Percentiles rank a stretch among this genome's conserved stretches.
Evolutionary conservation across 148 eudicot genomes (phyloP).

Genomic region (Silene conica): DNA sequence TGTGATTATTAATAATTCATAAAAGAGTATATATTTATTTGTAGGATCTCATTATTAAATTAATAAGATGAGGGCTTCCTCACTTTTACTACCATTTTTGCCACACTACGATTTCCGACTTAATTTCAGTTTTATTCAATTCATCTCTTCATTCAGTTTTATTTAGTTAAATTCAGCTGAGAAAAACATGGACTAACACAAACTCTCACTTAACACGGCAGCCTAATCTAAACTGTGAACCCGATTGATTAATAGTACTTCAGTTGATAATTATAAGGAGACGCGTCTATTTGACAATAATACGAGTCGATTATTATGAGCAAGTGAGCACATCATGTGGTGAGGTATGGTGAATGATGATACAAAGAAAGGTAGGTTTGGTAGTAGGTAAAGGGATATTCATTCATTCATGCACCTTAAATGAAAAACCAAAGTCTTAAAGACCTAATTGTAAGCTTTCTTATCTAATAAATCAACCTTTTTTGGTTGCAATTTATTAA

Average conservation of each 20-base stretch:
- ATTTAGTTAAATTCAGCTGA: too few relatives aligned
- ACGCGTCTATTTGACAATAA: neutral
- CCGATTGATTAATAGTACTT: neutral
- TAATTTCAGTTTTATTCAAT: too few relatives aligned
- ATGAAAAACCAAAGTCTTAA: neutral
- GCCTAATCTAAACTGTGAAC: neutral
- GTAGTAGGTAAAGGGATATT: constrained; percentile 25
- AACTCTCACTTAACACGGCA: too few relatives aligned
- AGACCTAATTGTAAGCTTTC: neutral
- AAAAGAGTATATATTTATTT: constrained; percentile 11
- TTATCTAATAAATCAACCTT: constrained; percentile 16
- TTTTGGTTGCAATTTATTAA: constrained; percentile 12
- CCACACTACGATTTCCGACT: too few relatives aligned
- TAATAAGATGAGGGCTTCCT: constrained; percentile 26
- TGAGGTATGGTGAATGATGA: constrained; percentile 14
- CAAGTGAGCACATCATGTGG: constrained; percentile 23
- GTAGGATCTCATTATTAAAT: constrained; percentile 18
- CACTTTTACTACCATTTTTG: constrained; percentile 13
- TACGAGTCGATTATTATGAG: neutral
- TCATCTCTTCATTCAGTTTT: too few relatives aligned
- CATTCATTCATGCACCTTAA: constrained; percentile 18
- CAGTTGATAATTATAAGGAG: neutral
- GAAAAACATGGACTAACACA: too few relatives aligned
- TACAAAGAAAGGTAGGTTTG: constrained; percentile 14
- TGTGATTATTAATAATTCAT: constrained; percentile 18